These are phyloP conservation scores for Crassisporium funariophilum DNA, from an alignment of 768 basidiomycete species.

Conservation along the genomic window DNA sequence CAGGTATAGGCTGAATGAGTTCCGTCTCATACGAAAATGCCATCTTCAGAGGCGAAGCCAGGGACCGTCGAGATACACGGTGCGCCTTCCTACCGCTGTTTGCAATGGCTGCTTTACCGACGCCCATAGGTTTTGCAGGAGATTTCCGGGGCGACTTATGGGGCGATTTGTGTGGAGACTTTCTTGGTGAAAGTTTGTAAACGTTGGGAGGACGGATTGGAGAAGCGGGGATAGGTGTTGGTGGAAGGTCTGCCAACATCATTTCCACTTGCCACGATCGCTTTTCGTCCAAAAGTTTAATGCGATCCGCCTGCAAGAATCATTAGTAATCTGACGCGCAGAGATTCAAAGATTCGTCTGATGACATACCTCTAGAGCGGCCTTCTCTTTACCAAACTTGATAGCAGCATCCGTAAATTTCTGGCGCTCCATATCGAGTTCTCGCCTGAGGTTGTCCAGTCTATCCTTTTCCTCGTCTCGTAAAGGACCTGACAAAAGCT, in stretches of 20 bases:
- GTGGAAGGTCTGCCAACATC: constrained; percentile 61
- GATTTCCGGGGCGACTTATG: constrained; percentile 33
- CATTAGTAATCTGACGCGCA: constrained; percentile 9
- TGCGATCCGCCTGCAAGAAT: constrained; percentile 57
- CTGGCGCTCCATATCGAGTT: constrained; percentile 66
- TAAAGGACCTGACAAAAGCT: constrained; percentile 54
- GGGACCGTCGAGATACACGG: constrained; percentile 48
- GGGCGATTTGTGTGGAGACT: constrained; percentile 34
- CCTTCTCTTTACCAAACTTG: constrained; percentile 64
- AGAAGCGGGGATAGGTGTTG: constrained; percentile 38
- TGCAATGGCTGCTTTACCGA: constrained; percentile 42
- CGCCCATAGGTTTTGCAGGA: constrained; percentile 33
- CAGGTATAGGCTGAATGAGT: constrained; percentile 36
- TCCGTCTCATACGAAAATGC: constrained; percentile 45
- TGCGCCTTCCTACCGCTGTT: constrained; percentile 45
- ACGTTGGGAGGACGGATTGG: constrained; percentile 16
- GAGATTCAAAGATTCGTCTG: constrained; percentile 1
- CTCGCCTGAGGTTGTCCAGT: constrained; percentile 50
- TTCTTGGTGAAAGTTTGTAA: constrained; percentile 25
- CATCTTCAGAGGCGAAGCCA: constrained; percentile 36
- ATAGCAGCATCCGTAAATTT: constrained; percentile 67
- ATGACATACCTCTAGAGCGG: constrained; percentile 59
- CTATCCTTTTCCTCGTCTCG: constrained; percentile 56
- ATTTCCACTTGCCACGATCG: constrained; percentile 70
- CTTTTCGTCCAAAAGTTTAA: constrained; percentile 67